Percentiles rank a stretch among this genome's conserved stretches.
Evolutionary conservation across 2,329 filamentous ascomycete genomes (phyloP).

Genomic region (Bipolaris sorokiniana): DNA sequence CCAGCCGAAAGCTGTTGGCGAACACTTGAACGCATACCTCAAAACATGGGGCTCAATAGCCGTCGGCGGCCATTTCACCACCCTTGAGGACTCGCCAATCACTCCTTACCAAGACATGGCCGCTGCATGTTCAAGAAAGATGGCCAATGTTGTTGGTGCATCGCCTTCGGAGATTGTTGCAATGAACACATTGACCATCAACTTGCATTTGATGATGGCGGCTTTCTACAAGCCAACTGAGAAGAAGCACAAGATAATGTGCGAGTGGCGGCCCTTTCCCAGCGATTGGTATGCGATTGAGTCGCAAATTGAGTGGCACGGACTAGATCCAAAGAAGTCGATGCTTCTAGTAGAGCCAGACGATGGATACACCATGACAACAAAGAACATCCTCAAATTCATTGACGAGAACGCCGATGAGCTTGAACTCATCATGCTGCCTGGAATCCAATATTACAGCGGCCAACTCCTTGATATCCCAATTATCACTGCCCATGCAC

Average conservation of each 20-base stretch:
- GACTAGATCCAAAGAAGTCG: slow-evolving; percentile 67
- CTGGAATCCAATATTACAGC: slow-evolving; percentile 89
- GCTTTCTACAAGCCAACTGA: slow-evolving; percentile 77
- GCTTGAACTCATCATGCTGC: slow-evolving; percentile 77
- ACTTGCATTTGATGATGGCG: slow-evolving; percentile 82
- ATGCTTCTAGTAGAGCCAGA: slow-evolving; percentile 73
- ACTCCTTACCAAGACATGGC: slow-evolving; percentile 79
- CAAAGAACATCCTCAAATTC: slow-evolving; percentile 69
- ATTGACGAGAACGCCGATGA: slow-evolving; percentile 76
- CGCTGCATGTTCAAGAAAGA: slow-evolving; percentile 71
- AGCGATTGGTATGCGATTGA: slow-evolving; percentile 87
- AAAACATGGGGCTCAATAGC: slow-evolving; percentile 83
- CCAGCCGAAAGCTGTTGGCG: slow-evolving; percentile 72
- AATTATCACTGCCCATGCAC: slow-evolving; percentile 77
- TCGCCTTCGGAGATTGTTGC: slow-evolving; percentile 75
- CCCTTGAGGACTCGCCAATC: slow-evolving; percentile 71
- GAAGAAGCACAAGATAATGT: slow-evolving; percentile 75
- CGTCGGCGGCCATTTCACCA: slow-evolving; percentile 80
- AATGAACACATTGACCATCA: slow-evolving; percentile 85
- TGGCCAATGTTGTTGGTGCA: slow-evolving; percentile 77
- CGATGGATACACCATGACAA: slow-evolving; percentile 68
- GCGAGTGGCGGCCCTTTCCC: slow-evolving; percentile 87
- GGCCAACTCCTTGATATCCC: slow-evolving; percentile 86
- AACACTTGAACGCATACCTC: slow-evolving; percentile 74
- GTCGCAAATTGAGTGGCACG: slow-evolving; percentile 76